Base-by-base conservation (phyloP, 495 filamentous ascomycete species). In the Acidomyces sp. region DNA sequence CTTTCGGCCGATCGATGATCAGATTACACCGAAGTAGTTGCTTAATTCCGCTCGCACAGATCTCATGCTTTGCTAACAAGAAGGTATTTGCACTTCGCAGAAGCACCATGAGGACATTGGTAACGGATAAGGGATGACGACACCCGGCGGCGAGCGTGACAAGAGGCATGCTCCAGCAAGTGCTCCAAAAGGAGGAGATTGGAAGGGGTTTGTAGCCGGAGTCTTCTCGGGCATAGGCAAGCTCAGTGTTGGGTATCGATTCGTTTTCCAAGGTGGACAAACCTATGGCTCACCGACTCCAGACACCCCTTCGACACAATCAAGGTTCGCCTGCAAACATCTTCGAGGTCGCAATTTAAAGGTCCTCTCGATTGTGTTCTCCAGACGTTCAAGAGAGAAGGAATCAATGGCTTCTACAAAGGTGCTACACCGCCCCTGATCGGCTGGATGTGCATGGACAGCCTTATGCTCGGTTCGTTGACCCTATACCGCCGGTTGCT, bases 381-480 rank as follows among this genome's bases (percentile, higher is more conserved):
- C 27, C 77, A 82, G 50, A 94, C 84, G 11, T 27, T 93, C 31
- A 73, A 78, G 29, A 77, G 84, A 54, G 86, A 94, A 56, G 83
- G 85, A 11, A 57, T 88, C 22, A 57, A 61, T 17, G 86, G 81
- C 12, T 61, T 94, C 15, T 94, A 94, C 65, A 94, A 94, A 58
- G 86, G 81, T 54, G 86, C 87, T 11, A 83, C 81, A 3, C 88
- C 88, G 26, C 88, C 86, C 29, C 62, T 94, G 37, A 73, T 93
- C 42, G 90, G 90, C 45, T 97, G 88, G 88, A 93, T 94, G 84
- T 80, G 88, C 57, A 95, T 96, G 88, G 88, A 96, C 61, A 81
- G 74, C 43, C 63, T 94, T 31, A 93, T 95, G 90, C 73, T 97
- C 25, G 90, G 90, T 16, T 87, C 81, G 13, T 67, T 97, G 39